These are phyloP conservation scores for Chalciporus piperatus DNA, from an alignment of 768 basidiomycete genomes.

Conservation along the genomic window DNA sequence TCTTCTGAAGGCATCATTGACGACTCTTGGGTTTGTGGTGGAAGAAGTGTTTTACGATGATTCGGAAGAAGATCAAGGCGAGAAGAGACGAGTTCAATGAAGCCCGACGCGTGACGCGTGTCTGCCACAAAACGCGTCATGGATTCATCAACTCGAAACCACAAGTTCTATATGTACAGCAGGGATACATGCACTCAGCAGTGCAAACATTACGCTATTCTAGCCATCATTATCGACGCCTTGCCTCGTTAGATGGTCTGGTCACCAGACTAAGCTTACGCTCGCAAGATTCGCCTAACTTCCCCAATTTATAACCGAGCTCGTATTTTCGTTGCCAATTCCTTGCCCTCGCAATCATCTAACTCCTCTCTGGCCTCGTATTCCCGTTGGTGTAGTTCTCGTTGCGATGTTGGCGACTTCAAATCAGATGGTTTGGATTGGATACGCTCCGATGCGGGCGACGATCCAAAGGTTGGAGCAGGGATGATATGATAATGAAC, in stretches of 20 bases:
- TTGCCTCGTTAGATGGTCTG: too few species aligned
- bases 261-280: too few species aligned
- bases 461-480: conserved; percentile 47
- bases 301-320: conserved; percentile 35
- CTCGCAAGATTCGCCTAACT: not conserved
- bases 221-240: too few species aligned
- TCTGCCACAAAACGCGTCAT: too few species aligned
- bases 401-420: conserved; percentile 36
- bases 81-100: not conserved
- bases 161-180: not conserved
- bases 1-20: conserved; percentile 16
- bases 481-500: conserved; percentile 80
- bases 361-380: conserved; percentile 55
- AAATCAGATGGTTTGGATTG: not conserved
- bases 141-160: too few species aligned
- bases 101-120: too few species aligned
- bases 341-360: conserved; percentile 55
- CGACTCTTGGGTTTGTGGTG: not conserved
- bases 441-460: not conserved
- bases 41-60: not conserved
- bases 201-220: too few species aligned
- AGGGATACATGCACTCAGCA: too few species aligned
- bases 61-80: not conserved
- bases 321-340: conserved; percentile 44
- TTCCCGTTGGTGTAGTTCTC: conserved; percentile 61